Conservation (phyloP, 1,284 basidiomycete species). For the Apiotrichum siamense region DNA sequence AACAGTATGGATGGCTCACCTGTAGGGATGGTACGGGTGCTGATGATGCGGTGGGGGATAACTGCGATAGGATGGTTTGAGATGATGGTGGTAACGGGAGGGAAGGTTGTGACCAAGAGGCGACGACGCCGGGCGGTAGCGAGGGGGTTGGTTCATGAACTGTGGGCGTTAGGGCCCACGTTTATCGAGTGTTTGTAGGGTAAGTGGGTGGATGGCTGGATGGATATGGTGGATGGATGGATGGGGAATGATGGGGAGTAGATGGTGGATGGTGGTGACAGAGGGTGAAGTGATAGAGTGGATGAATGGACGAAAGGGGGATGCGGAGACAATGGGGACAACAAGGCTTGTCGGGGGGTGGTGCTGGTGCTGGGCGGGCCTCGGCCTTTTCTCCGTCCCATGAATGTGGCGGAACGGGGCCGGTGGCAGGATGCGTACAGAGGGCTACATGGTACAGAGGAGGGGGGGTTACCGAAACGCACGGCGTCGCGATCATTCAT, state of each 20-base stretch:
- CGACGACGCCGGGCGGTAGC: neutral
- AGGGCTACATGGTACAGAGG: neutral
- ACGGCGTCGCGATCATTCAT: conserved; percentile 1
- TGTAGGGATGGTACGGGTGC: conserved; percentile 5
- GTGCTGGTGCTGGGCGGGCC: neutral
- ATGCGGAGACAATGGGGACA: neutral
- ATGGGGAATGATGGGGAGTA: neutral
- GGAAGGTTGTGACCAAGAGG: neutral
- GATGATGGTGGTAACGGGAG: neutral
- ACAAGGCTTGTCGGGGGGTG: neutral
- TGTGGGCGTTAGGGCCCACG: conserved; percentile 17
- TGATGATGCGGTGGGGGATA: neutral
- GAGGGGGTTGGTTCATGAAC: conserved; percentile 4
- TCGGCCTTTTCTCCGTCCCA: conserved; percentile 1
- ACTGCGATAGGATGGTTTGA: neutral
- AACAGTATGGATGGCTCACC: conserved; percentile 4
- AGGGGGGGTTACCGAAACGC: no score
- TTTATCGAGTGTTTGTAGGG: neutral
- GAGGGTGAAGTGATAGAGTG: no score
- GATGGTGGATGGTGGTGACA: neutral
- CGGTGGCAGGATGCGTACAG: neutral
- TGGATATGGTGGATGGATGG: neutral
- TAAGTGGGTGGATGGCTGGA: conserved; percentile 3
- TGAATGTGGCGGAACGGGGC: neutral
- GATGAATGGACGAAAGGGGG: neutral